A percentile compares a stretch with the other conserved stretches of the same genome.
phyloP scores from a whole-genome alignment of 139 green algal genomes.

The Edaphochlamys debaryana region DNA sequence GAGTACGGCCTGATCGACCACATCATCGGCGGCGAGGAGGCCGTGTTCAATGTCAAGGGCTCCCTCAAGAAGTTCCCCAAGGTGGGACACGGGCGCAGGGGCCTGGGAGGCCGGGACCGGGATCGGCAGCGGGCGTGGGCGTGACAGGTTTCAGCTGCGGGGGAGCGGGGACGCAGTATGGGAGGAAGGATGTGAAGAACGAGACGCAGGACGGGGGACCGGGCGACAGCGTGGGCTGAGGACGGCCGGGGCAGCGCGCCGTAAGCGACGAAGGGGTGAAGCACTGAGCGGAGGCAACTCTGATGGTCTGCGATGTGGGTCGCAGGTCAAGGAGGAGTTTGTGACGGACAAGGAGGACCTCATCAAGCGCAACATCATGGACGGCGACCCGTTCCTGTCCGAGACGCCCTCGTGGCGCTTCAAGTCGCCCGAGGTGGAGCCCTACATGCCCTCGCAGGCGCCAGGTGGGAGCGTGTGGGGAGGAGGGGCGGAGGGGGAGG shows the following conservation, averaged over 20 bases:
- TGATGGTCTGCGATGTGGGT: slow-evolving; percentile 57
- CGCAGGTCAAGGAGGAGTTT: slow-evolving; percentile 58
- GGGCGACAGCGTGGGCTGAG: too few species aligned
- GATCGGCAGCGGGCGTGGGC: too few species aligned
- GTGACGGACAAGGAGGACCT: slow-evolving; percentile 60
- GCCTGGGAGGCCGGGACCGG: too few species aligned
- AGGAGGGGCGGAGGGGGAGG: neutral
- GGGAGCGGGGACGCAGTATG: too few species aligned
- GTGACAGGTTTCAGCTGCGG: too few species aligned
- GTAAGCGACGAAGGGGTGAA: too few species aligned
- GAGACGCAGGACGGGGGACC: too few species aligned
- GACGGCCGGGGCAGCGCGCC: too few species aligned
- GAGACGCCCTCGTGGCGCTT: slow-evolving; percentile 55
- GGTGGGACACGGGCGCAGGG: slow-evolving; percentile 2
- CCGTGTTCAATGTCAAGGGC: slow-evolving; percentile 65
- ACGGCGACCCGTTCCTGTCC: slow-evolving; percentile 65
- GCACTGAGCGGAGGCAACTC: too few species aligned
- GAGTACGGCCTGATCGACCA: slow-evolving; percentile 97
- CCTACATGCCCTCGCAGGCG: slow-evolving; percentile 63
- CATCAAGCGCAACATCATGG: slow-evolving; percentile 63
- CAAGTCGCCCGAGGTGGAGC: slow-evolving; percentile 55
- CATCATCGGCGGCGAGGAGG: slow-evolving; percentile 96
- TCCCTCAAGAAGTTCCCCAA: slow-evolving; percentile 64
- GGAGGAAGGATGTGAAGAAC: too few species aligned
- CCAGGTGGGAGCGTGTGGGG: slow-evolving; percentile 21